Base-by-base conservation (phyloP, 2,329 filamentous ascomycete genomes). In the Lasiodiplodia theobromae region DNA sequence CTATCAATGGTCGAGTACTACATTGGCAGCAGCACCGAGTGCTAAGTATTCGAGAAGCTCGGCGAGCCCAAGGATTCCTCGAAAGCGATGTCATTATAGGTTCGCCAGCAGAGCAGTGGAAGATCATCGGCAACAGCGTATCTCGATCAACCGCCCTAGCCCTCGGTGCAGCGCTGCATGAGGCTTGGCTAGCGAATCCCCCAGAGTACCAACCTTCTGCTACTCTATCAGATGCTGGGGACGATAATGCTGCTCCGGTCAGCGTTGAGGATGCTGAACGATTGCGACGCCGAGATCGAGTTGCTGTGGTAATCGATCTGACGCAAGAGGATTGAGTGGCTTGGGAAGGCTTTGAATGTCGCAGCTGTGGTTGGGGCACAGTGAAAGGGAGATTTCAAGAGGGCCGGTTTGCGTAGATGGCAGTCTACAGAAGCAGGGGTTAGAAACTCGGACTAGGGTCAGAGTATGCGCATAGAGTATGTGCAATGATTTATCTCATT, bases 61-160 rank as follows among this genome's bases (percentile, higher is more conserved):
- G 90, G 1, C 82, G 91, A 1, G 90, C 89, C 0, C 92, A 96
- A 76, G 90, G 91, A 0, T 88, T 91, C 51, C 87, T 84, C 0
- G 91, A 95, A 67, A 71, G 88, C 6, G 92, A 95, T 68, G 85
- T 94, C 0, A 76, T 96, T 0, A 77, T 94, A 0, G 92, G 92
- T 0, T 73, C 66, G 0, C 76, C 84, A 0, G 11, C 47, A 0
- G 80, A 88, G 1, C 89, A 92, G 74, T 89, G 87, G 80, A 86
- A 84, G 67, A 87, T 92, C 23, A 83, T 94, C 0, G 93, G 93
- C 0, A 96, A 96, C 76, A 92, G 89, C 34, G 92, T 96, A 0
- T 87, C 92, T 2, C 82, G 92, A 10, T 86, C 88, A 28, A 86
- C 92, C 1, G 87, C 91, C 0, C 77, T 93, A 21, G 87, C 88